Evolutionary conservation across 2,329 filamentous ascomycete species (phyloP).

Genomic region (Westerdykella sp.): DNA sequence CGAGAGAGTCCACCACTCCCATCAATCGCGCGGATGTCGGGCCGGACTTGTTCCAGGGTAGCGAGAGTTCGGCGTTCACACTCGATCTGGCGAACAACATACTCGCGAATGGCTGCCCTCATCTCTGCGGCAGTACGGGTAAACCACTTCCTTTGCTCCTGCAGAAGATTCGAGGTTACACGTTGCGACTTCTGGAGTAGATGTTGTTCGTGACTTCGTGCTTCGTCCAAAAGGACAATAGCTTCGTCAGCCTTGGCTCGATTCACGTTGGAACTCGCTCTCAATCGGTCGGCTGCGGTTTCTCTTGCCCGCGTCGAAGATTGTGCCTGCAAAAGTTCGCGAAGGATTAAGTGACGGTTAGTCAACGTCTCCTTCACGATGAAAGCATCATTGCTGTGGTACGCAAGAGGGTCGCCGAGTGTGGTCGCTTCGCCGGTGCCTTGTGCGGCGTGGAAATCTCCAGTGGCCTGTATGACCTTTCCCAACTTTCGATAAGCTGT

Average conservation of each 20-base stretch:
- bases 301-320: constrained; percentile 76
- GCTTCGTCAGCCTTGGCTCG: constrained; percentile 97
- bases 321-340: constrained; percentile 87
- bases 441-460: constrained; percentile 93
- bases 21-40: constrained; percentile 90
- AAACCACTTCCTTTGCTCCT: constrained; percentile 90
- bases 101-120: constrained; percentile 77
- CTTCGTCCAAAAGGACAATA: constrained; percentile 84
- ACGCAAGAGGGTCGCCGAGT: constrained; percentile 85
- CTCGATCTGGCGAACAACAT: constrained; percentile 90
- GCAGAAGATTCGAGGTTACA: constrained; percentile 81
- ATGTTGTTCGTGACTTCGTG: constrained; percentile 71
- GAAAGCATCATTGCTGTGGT: constrained; percentile 91
- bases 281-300: constrained; percentile 80
- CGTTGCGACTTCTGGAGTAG: constrained; percentile 79
- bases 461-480: constrained; percentile 85
- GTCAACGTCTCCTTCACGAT: constrained; percentile 98
- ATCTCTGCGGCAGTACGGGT: constrained; percentile 78
- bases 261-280: constrained; percentile 77
- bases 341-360: constrained; percentile 92
- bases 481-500: constrained; percentile 94
- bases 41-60: constrained; percentile 85
- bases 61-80: constrained; percentile 86
- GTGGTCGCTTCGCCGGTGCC: constrained; percentile 95
- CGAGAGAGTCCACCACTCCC: constrained; percentile 82